A percentile compares a stretch with the other conserved stretches of the same genome.
Conservation (phyloP, 2,329 filamentous ascomycete species). For the Colletotrichum tropicicola region DNA sequence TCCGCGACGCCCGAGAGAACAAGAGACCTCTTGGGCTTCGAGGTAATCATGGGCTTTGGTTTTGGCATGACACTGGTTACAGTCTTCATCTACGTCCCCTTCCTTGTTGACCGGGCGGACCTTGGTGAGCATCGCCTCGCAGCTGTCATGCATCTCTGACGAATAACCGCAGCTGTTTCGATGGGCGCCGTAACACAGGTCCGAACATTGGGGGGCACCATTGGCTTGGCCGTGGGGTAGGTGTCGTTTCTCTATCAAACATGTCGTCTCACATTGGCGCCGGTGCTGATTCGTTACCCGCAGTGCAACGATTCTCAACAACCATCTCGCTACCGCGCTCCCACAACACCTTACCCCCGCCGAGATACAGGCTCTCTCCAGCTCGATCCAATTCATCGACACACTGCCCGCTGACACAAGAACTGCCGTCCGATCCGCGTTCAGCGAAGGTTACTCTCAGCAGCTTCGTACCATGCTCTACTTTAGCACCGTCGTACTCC, state of each 20-base stretch:
- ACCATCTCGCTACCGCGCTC: slow-evolving; percentile 1
- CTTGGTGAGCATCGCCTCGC: slow-evolving; percentile 34
- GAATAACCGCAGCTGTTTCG: slow-evolving; percentile 37
- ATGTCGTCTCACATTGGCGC: slow-evolving; percentile 1
- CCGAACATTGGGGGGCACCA: slow-evolving; percentile 46
- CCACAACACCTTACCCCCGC: background rate
- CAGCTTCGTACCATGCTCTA: slow-evolving; percentile 10
- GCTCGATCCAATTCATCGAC: background rate
- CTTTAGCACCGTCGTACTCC: background rate
- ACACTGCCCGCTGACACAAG: background rate
- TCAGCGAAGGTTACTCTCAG: slow-evolving; percentile 7
- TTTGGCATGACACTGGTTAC: slow-evolving; percentile 44
- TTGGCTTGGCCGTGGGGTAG: slow-evolving; percentile 45
- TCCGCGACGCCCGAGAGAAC: slow-evolving; percentile 33
- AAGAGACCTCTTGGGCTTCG: slow-evolving; percentile 41
- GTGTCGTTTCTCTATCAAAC: slow-evolving; percentile 10
- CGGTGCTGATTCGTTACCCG: background rate
- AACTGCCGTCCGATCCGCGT: background rate
- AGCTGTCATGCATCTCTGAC: background rate
- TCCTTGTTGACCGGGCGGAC: slow-evolving; percentile 41
- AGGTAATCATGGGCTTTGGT: slow-evolving; percentile 46
- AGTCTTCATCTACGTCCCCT: slow-evolving; percentile 40
- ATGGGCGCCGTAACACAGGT: slow-evolving; percentile 48
- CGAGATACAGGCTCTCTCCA: background rate
- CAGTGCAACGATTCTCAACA: background rate